These are phyloP conservation scores for Coemansia sp. DNA, from an alignment of 192 early-diverging fungal species.

Conservation along the genomic window DNA sequence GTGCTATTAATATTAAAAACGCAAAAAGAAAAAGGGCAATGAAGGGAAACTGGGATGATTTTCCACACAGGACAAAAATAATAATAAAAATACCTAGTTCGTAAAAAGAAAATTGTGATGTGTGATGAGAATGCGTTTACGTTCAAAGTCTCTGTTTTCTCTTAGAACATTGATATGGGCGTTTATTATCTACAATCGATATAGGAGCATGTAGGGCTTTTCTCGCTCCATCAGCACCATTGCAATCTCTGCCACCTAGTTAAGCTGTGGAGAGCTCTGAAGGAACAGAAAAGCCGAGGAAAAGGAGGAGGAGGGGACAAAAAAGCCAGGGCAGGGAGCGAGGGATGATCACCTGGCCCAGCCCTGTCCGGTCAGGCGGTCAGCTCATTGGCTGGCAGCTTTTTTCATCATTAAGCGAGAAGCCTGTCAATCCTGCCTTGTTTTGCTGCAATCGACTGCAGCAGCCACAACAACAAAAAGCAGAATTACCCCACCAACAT, in stretches of 20 bases:
- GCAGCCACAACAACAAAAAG: background rate
- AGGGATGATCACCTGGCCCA: slow-evolving; percentile 11
- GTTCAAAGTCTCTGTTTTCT: background rate
- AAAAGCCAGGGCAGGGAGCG: background rate
- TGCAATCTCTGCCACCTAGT: no score
- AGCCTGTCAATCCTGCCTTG: background rate
- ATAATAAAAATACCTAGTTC: background rate
- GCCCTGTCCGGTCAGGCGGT: slow-evolving; percentile 2
- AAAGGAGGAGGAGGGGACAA: background rate
- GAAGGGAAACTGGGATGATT: background rate
- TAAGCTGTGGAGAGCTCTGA: no score
- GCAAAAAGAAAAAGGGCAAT: background rate
- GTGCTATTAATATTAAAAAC: background rate
- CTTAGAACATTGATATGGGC: background rate
- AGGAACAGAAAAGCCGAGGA: background rate
- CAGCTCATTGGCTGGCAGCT: background rate
- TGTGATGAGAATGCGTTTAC: background rate
- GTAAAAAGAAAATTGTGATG: background rate
- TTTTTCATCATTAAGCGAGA: slow-evolving; percentile 1
- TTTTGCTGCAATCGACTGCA: background rate
- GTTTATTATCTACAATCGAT: no score
- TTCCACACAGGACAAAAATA: background rate
- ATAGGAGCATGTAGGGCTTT: no score
- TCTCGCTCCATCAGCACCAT: no score
- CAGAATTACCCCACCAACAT: background rate